Base-by-base conservation (phyloP, 805 yeast genomes). In the Zygoascus biomembranicola region DNA sequence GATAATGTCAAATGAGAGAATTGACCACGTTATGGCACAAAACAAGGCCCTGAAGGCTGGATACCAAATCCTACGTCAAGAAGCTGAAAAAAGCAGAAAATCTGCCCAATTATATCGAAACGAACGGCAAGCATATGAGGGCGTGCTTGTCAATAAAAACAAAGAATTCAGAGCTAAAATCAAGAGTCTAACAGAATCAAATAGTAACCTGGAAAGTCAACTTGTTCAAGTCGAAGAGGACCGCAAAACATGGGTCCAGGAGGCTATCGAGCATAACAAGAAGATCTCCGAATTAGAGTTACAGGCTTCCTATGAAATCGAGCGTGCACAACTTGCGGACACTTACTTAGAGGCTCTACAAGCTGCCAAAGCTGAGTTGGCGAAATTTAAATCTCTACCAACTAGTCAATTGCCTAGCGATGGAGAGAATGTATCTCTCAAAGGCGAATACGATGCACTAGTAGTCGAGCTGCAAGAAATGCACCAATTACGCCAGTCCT, bases 71-170 rank as follows among this genome's bases (percentile, higher is more conserved):
- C 55, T 71, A 19, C 63, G 63, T 31, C 56, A 54, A 5, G 71
- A 69, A 53, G 53, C 62, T n/a, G 62, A 58, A 26, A 59, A 61
- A 35, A 61, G 69, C 28, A 39, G 42, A n/a, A 26, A 13, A 41
- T 32, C 35, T 19, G n/a, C n/a, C 19, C 31, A 42, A 23, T 16
- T 19, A 8, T 41, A 48, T 32, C 67, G 65, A 53, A 64, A 63
- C n/a, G 60, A 63, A 11, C 61, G 66, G 23, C 61, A 67, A 28
- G 62, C 69, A 6, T 70, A 71, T 53, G 73, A 73, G 50, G 56
- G 61, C 9, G 60, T 64, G 37, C 58, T 72, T 11, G 52, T 69
- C 10, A 61, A 64, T 26, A 63, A 65, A 52, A 69, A 66, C 55
- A 61, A 66, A 35, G 69, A 64, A 37, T 61, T 68, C 43, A 54